phyloP scores from a whole-genome alignment of 176 grass and related monocot genomes.

The Aegilops longissima region DNA sequence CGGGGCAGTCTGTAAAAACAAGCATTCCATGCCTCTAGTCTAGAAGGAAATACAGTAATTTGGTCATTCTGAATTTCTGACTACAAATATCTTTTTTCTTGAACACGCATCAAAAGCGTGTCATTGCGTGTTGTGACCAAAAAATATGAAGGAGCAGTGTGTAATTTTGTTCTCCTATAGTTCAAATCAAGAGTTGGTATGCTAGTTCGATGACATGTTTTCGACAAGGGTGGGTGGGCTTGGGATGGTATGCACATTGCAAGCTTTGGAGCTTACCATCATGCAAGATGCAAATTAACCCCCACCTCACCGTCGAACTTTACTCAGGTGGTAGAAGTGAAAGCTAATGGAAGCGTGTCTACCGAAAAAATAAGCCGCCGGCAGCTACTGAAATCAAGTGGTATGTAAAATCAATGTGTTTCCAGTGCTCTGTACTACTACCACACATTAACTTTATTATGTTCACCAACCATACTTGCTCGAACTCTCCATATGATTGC shows the following conservation, averaged over 20 bases:
- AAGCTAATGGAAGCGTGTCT: constrained; percentile 67
- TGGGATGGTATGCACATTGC: background rate
- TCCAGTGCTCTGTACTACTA: background rate
- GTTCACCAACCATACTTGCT: constrained; percentile 4
- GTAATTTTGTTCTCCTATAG: background rate
- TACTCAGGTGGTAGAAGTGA: constrained; percentile 88
- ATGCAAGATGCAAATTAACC: constrained; percentile 9
- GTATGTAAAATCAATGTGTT: constrained; percentile 34
- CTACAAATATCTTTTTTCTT: background rate
- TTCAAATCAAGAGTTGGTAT: background rate
- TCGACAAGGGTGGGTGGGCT: background rate
- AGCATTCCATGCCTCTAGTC: background rate
- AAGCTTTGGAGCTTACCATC: background rate
- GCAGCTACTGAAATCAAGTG: constrained; percentile 95
- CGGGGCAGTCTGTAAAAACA: background rate
- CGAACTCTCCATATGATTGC: background rate
- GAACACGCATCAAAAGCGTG: background rate
- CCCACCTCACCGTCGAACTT: background rate
- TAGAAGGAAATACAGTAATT: background rate
- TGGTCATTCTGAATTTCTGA: background rate
- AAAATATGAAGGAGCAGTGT: background rate
- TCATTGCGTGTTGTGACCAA: background rate
- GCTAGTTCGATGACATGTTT: background rate
- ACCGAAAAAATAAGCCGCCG: constrained; percentile 85
- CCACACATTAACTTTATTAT: background rate